Evolutionary conservation across 2,329 filamentous ascomycete genomes (phyloP), one percentile per base, ranked within the genome.

Genomic region (Mycosphaerella arachidis): DNA sequence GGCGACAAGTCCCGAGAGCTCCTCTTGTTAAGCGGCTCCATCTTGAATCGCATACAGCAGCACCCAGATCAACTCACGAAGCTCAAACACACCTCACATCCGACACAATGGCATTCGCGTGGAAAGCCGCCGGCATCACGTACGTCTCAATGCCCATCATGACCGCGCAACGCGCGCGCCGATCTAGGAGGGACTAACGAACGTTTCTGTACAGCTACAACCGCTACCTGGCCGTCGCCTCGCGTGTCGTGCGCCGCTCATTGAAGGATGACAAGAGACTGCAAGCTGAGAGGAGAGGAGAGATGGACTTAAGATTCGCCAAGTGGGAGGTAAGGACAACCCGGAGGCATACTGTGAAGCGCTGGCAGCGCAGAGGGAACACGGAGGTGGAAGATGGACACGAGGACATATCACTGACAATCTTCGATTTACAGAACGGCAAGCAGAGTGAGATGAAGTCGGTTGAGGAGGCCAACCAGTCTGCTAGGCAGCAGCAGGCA

Each of bases 101-200:
- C 75, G 72, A 74, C 85, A 91, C 85, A 82, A 99, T 97, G 94
- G 84, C 89, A 81, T 93, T 92, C 83, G 91, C 92, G 77, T 99
- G 93, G 94, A 97, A 97, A 90, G 86, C 92, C 76, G 91, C 94
- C 78, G 94, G 94, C 81, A 84, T 97, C 77, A 95, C 88, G 92
- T 96, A 89, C 79, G 91, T 84, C 8, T 7, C 20, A 6, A 18
- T 4, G 13, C 33, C 31, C 20, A 9, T 9, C 2, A 50, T 2
- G 12, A 29, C 20, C 8, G 20, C 20, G 40, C 13, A 43, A 9
- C 13, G n/a, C 40, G 40, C 40, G 4, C 18, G 4, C n/a, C 12
- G 27, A 50, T n/a, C 48, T 45, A 45, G 43, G 46, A 53, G 18
- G 31, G 35, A 62, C 64, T 67, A 54, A 65, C 55, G 51, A 48